These are phyloP conservation scores for Wickerhamomyces canadensis DNA, from an alignment of 805 yeast genomes.

Conservation along the genomic window DNA sequence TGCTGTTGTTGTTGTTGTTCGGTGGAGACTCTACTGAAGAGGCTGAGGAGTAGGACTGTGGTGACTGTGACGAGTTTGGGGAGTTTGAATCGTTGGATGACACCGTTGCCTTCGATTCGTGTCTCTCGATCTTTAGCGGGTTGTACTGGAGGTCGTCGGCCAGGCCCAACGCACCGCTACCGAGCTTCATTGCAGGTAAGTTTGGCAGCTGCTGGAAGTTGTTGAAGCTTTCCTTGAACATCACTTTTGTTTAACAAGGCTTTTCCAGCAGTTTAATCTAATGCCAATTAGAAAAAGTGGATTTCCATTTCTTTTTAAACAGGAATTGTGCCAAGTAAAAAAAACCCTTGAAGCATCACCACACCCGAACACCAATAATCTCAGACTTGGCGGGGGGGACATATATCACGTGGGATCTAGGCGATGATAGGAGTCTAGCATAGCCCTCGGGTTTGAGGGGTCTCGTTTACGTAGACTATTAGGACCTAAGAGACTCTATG, in stretches of 20 bases:
- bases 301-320: neutral
- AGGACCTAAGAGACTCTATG: too few relatives aligned
- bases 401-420: too few relatives aligned
- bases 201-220: constrained; percentile 3
- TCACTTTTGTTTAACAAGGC: too few relatives aligned
- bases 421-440: too few relatives aligned
- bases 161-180: neutral
- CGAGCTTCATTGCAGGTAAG: constrained; percentile 21
- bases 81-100: constrained; percentile 23
- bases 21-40: constrained; percentile 23
- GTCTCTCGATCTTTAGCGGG: constrained; percentile 1
- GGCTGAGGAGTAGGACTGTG: constrained; percentile 21
- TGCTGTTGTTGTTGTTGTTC: constrained; percentile 4
- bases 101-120: constrained; percentile 17
- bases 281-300: neutral
- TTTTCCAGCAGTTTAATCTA: too few relatives aligned
- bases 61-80: constrained; percentile 23
- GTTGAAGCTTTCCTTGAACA: constrained; percentile 1
- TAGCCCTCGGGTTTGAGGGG: too few relatives aligned
- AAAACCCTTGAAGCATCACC: neutral
- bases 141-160: neutral
- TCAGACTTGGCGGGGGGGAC: too few relatives aligned
- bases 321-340: constrained; percentile 1
- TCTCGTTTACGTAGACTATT: too few relatives aligned
- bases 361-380: neutral